phyloP scores from a whole-genome alignment of 805 yeast genomes.

The Komagataella phaffii region DNA sequence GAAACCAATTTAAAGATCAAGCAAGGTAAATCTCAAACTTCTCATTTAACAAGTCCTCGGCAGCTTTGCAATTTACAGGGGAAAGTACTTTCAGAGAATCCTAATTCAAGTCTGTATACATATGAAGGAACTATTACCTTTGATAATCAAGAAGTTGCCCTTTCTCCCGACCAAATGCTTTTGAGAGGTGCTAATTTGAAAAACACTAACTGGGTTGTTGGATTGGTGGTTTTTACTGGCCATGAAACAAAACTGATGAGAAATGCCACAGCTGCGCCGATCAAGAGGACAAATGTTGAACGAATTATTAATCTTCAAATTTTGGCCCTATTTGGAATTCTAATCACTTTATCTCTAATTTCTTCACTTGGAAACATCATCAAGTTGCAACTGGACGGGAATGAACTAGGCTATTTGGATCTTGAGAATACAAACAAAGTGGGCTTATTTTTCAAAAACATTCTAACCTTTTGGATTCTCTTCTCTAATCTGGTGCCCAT shows the following conservation, averaged over 20 bases:
- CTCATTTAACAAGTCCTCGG: constrained; percentile 51
- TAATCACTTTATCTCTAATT: constrained; percentile 61
- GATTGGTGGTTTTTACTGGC: constrained; percentile 90
- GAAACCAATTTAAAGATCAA: constrained; percentile 94
- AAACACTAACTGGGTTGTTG: constrained; percentile 92
- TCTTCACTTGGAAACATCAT: constrained; percentile 85
- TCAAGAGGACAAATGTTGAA: constrained; percentile 93
- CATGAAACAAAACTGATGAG: constrained; percentile 98
- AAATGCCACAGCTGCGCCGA: constrained; percentile 97
- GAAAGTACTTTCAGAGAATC: constrained; percentile 70
- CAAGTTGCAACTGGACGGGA: constrained; percentile 39
- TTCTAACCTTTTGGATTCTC: constrained; percentile 90
- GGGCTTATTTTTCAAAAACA: constrained; percentile 68
- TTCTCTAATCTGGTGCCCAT: constrained; percentile 97
- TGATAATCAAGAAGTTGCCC: constrained; percentile 47
- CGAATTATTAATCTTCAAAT: constrained; percentile 89
- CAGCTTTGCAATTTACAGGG: constrained; percentile 43
- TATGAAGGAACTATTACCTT: constrained; percentile 78
- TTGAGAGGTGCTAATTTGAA: constrained; percentile 92
- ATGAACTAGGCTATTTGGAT: constrained; percentile 48
- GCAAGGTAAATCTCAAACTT: constrained; percentile 73
- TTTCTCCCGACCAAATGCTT: constrained; percentile 83
- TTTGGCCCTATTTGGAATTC: constrained; percentile 70
- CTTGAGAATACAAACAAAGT: constrained; percentile 56
- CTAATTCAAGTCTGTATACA: constrained; percentile 87